Evolutionary conservation across 345 rosid species (phyloP).

Genomic region (Citrus maxima): DNA sequence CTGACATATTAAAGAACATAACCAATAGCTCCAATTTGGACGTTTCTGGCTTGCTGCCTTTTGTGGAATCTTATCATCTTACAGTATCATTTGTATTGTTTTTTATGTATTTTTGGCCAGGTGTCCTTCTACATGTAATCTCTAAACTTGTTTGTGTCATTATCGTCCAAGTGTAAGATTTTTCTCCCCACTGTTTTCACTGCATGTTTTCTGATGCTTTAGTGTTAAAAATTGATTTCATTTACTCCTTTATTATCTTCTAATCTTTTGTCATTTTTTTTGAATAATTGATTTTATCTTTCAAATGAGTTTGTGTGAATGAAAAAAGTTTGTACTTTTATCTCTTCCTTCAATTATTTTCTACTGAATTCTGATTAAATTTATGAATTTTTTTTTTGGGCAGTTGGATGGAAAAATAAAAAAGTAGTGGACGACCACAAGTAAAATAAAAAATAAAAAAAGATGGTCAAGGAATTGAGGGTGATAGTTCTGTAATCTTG

Average conservation of each 20-base stretch:
- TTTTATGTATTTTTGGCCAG: conserved; percentile 1
- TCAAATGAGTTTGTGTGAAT: neutral
- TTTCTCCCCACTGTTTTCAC: neutral
- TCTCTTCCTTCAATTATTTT: neutral
- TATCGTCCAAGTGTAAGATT: neutral
- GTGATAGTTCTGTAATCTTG: conserved; percentile 15
- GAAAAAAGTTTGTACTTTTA: neutral
- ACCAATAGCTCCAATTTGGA: neutral
- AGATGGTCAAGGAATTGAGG: conserved; percentile 21
- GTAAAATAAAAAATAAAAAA: neutral
- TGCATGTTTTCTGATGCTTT: neutral
- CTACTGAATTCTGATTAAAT: conserved; percentile 1
- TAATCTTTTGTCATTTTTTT: neutral
- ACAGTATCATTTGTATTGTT: neutral
- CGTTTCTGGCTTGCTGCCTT: neutral
- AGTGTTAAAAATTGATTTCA: neutral
- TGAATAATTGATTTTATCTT: no score
- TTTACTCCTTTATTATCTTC: neutral
- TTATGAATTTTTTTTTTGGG: neutral
- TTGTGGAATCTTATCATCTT: neutral
- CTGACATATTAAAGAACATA: neutral
- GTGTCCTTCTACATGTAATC: conserved; percentile 6
- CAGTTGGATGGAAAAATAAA: conserved; percentile 19
- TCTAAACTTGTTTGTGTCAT: neutral
- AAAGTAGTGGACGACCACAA: conserved; percentile 20